phyloP scores from a whole-genome alignment of 768 basidiomycete genomes.

The Cystoderma amianthinum region DNA sequence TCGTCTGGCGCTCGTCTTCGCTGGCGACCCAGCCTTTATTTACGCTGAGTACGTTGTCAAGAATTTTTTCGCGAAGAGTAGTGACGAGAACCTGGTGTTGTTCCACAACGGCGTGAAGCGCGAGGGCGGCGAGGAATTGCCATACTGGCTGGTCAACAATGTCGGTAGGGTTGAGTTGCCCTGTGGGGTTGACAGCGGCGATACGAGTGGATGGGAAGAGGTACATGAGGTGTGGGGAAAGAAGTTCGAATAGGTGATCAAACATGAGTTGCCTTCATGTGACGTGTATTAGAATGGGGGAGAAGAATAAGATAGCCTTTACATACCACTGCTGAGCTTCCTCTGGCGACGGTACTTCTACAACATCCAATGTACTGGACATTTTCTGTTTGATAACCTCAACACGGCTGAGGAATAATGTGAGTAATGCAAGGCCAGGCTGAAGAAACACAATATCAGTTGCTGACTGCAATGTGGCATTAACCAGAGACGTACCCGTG shows the following conservation, averaged over 20 bases:
- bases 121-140: constrained; percentile 88
- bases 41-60: constrained; percentile 80
- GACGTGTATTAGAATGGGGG: constrained; percentile 5
- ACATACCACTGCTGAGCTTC: constrained; percentile 74
- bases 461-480: too few relatives aligned
- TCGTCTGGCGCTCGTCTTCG: constrained; percentile 69
- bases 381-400: constrained; percentile 81
- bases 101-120: constrained; percentile 74
- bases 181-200: constrained; percentile 27
- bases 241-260: constrained; percentile 76
- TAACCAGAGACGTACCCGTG: constrained; percentile 74
- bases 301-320: constrained; percentile 1
- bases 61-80: constrained; percentile 84
- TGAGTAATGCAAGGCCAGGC: constrained; percentile 91
- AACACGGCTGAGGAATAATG: constrained; percentile 87
- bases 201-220: constrained; percentile 90
- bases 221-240: constrained; percentile 66
- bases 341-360: constrained; percentile 56
- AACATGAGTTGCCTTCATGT: constrained; percentile 75
- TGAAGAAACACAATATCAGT: too few relatives aligned
- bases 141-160: constrained; percentile 87
- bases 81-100: constrained; percentile 88
- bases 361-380: constrained; percentile 39
- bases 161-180: constrained; percentile 40
- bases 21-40: constrained; percentile 68